Base-by-base conservation (phyloP, 1,139 yeast species). In the Hyphopichia burtonii region DNA sequence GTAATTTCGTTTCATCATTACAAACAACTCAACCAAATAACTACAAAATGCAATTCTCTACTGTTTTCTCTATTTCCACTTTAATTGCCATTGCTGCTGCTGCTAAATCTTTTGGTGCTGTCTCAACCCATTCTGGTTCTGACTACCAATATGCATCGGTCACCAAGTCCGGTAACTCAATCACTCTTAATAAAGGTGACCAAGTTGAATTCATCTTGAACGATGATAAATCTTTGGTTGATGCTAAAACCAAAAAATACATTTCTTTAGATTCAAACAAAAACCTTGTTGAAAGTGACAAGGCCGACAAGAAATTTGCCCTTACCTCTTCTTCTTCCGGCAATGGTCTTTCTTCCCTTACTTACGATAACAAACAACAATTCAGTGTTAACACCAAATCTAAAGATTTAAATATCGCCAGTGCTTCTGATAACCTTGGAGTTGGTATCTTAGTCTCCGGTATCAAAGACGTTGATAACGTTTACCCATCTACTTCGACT, bases 41-140 rank as follows among this genome's bases (percentile, higher is more conserved):
- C 18, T 14, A 30, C 9, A 32, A 20, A 37, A 37, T 37, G 40
- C 30, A 37, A 37, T 37, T 37, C 28, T 23, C 40, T 14, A 19
- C 12, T 14, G 43, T 56, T 36, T 44, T 56, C 22, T 51, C 60
- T 17, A 31, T 53, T 27, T 48, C 57, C 36, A 43, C 60, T 30
- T 40, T 58, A 35, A 45, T 51, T 42, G 50, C 65, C 38, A 41
- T 56, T 36, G 65, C 63, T 19, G 42, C 53, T 30, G 65, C 66
- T 28, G 58, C 59, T 19, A 48, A 49, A 37, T 43, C 53, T 15
- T 54, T 61, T 41, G 42, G 49, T 17, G 48, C 57, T 22, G 37
- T 59, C 31, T 46, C 56, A 16, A 55, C 60, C 33, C 55, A 56
- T 37, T 58, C 65, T 8, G 67, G 65, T 15, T 48, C 63, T n/a